Percentiles rank a stretch among this genome's conserved stretches.
phyloP scores from a whole-genome alignment of 2,329 filamentous ascomycete genomes.

The Phialophora macrospora region DNA sequence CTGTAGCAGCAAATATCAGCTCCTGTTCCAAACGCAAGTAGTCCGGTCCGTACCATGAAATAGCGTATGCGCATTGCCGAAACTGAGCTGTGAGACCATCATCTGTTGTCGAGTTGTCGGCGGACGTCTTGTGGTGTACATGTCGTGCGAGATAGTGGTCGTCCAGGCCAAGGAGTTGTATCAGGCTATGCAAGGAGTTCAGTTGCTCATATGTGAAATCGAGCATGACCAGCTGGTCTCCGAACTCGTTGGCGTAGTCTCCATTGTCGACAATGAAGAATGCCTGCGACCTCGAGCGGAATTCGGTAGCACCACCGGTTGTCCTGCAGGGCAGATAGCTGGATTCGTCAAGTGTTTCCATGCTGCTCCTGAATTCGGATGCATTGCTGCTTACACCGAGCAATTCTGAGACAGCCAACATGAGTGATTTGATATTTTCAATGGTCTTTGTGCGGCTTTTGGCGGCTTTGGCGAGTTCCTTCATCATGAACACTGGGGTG shows the following conservation, averaged over 20 bases:
- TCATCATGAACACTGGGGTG: constrained; percentile 28
- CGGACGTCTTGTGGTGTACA: constrained; percentile 19
- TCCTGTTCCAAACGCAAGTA: constrained; percentile 12
- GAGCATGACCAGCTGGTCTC: constrained; percentile 21
- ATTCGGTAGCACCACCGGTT: constrained; percentile 14
- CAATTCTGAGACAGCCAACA: constrained; percentile 20
- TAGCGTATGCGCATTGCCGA: constrained; percentile 26
- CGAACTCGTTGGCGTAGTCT: constrained; percentile 21
- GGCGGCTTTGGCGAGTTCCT: constrained; percentile 26
- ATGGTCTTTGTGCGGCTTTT: constrained; percentile 14
- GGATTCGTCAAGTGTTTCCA: constrained; percentile 21
- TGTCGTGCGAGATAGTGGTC: constrained; percentile 25
- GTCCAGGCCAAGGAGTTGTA: constrained; percentile 26
- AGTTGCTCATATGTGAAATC: constrained; percentile 28
- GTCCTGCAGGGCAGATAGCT: constrained; percentile 24
- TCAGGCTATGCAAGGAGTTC: constrained; percentile 24
- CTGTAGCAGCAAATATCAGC: constrained; percentile 16
- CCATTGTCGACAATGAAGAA: constrained; percentile 31
- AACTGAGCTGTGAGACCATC: constrained; percentile 20
- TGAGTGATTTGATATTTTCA: constrained; percentile 22
- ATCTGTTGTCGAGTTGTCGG: constrained; percentile 11
- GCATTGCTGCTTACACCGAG: constrained; percentile 15
- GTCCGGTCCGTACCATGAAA: constrained; percentile 26
- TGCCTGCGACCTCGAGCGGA: constrained; percentile 14
- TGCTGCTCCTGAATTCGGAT: constrained; percentile 21